Conservation (phyloP, 2,329 filamentous ascomycete genomes). For the Botrytis fabae region DNA sequence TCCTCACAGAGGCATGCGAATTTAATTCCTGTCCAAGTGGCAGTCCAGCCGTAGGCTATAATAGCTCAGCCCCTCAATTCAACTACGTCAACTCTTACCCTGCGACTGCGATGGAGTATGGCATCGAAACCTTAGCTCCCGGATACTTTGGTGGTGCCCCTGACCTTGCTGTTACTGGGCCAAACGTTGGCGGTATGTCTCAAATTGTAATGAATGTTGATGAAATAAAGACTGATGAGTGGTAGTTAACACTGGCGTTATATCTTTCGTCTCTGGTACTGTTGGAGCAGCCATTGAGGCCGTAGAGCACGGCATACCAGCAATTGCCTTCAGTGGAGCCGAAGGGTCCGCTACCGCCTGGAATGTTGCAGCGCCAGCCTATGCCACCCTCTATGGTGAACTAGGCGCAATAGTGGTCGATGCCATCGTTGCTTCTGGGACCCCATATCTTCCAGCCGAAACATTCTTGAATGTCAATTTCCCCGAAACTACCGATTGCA, state of each 20-base stretch:
- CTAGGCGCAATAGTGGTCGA: neutral
- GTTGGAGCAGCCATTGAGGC: constrained; percentile 17
- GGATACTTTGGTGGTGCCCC: constrained; percentile 15
- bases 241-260: constrained; percentile 16
- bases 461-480: constrained; percentile 11
- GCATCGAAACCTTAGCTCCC: neutral
- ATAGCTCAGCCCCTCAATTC: constrained; percentile 13
- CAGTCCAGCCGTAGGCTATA: constrained; percentile 11
- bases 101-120: constrained; percentile 6
- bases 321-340: constrained; percentile 16
- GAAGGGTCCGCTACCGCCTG: constrained; percentile 7
- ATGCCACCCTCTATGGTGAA: constrained; percentile 15
- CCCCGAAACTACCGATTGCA: neutral
- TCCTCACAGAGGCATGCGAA: neutral
- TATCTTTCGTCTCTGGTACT: constrained; percentile 4
- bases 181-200: constrained; percentile 14
- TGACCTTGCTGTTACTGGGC: constrained; percentile 13
- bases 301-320: neutral
- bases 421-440: neutral
- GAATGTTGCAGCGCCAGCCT: constrained; percentile 1
- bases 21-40: constrained; percentile 15
- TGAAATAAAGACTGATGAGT: neutral
- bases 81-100: constrained; percentile 18
- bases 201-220: neutral
- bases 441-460: constrained; percentile 1